Evolutionary conservation across 306 rosid species (phyloP), one percentile per base, ranked within the genome.

Genomic region (Citrullus colocynthis): DNA sequence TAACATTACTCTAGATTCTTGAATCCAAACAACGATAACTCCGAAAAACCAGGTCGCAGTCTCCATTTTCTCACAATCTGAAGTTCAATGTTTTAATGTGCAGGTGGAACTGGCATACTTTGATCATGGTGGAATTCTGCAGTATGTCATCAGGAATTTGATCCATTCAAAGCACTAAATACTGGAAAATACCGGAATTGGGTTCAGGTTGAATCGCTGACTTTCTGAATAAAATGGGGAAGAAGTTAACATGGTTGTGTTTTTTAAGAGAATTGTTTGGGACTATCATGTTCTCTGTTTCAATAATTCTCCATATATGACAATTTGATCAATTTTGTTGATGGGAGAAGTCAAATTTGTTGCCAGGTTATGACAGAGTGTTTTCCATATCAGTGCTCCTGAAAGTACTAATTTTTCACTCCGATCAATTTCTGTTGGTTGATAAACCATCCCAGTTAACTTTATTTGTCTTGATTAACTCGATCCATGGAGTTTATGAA

Each of bases 101-200:
- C 87, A 94, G 97, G 98, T 94, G 65, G 98, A 94, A 78, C 87
- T 94, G 72, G 97, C 97, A 11, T 90, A 94, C 87, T 92, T 94
- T 62, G 83, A 87, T 52, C 97, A 94, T 69, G 97, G 97, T 69
- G 98, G 98, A 83, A 94, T 94, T 77, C 76, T 94, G 48, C 98
- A 89, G 2, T 94, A 88, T 76, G 97, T 86, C 70, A 94, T 94
- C 87, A 88, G 98, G 79, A 92, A 92, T 83, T 85, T 94, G 90
- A 92, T 94, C 84, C 75, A 57, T 20, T 28, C 79, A 57, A 61
- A 77, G 80, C 58, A 59, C 18, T 77, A 52, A 52, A 52, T 32
- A 32, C 36, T 32, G 36, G 36, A 32, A 32, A 32, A 2, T 32
- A 32, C 36, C 36, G 48, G 48, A 42, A 42, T 11, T 52, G 74